A percentile compares a stretch with the other conserved stretches of the same genome.
These are phyloP conservation scores for Ustulina deusta DNA, from an alignment of 2,329 filamentous ascomycete species.

Conservation along the genomic window DNA sequence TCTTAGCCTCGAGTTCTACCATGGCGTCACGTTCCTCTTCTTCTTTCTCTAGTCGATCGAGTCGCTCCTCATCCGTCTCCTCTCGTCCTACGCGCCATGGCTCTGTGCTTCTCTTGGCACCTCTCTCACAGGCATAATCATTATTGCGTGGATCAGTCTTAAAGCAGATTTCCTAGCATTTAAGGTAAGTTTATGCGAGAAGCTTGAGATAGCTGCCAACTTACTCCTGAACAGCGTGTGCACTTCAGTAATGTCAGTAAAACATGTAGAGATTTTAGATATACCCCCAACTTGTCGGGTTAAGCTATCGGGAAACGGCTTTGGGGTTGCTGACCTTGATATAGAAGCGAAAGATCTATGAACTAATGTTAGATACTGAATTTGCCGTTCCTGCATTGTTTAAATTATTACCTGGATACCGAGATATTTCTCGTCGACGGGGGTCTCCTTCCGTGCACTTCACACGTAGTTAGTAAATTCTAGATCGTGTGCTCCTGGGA, in stretches of 20 bases:
- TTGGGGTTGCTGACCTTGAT: conserved; percentile 64
- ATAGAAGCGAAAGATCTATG: conserved; percentile 83
- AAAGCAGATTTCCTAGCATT: conserved; percentile 37
- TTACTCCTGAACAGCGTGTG: conserved; percentile 42
- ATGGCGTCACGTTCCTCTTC: conserved; percentile 87
- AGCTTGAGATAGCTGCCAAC: background rate
- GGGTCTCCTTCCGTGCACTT: conserved; percentile 85
- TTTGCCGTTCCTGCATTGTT: no score
- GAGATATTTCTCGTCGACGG: conserved; percentile 87
- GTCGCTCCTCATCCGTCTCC: conserved; percentile 87
- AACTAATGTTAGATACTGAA: no score
- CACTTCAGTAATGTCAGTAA: conserved; percentile 25
- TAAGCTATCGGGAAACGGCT: background rate
- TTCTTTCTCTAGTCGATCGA: conserved; percentile 86
- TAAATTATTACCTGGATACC: conserved; percentile 71
- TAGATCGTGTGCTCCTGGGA: background rate
- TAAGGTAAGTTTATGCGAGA: background rate
- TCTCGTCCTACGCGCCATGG: conserved; percentile 78
- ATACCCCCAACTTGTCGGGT: background rate
- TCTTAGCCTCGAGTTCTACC: conserved; percentile 95
- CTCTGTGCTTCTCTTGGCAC: conserved; percentile 93
- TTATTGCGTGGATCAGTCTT: conserved; percentile 91
- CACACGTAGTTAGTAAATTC: conserved; percentile 9
- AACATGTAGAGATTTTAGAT: background rate
- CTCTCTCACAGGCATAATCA: conserved; percentile 83